phyloP scores from a whole-genome alignment of 257 asterid genomes.

The Primulina huaijiensis region DNA sequence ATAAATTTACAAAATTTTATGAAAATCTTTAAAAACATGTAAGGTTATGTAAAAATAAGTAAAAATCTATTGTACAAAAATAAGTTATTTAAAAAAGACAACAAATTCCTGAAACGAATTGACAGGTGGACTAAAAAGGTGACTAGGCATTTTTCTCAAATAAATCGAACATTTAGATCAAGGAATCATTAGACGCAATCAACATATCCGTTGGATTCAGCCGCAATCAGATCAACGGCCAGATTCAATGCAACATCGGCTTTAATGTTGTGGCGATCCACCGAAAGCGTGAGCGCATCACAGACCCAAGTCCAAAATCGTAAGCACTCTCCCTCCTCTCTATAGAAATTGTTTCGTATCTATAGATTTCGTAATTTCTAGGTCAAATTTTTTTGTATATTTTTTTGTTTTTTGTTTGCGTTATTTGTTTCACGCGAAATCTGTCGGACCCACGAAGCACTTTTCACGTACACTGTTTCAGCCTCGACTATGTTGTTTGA shows the following conservation, averaged over 20 bases:
- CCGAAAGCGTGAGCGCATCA: constrained; percentile 21
- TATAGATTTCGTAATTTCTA: no score
- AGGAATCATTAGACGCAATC: constrained; percentile 5
- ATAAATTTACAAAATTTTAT: no score
- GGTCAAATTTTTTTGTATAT: neutral
- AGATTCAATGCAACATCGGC: constrained; percentile 24
- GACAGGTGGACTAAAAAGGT: no score
- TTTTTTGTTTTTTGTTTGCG: neutral
- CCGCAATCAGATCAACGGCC: constrained; percentile 34
- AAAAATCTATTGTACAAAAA: no score
- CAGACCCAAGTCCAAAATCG: constrained; percentile 45
- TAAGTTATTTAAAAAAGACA: no score
- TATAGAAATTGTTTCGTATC: constrained; percentile 3
- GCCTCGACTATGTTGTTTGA: neutral
- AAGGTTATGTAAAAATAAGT: no score
- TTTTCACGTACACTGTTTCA: constrained; percentile 17
- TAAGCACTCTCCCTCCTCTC: constrained; percentile 22
- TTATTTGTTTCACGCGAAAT: neutral
- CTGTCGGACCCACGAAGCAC: neutral
- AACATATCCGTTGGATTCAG: constrained; percentile 34
- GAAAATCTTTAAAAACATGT: no score
- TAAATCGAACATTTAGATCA: no score
- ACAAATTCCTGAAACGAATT: no score
- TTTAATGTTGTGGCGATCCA: constrained; percentile 28
- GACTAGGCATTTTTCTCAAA: no score